Evolutionary conservation across 257 asterid genomes (phyloP), one percentile per base, ranked within the genome.

Genomic region (Solanum tacnaense): DNA sequence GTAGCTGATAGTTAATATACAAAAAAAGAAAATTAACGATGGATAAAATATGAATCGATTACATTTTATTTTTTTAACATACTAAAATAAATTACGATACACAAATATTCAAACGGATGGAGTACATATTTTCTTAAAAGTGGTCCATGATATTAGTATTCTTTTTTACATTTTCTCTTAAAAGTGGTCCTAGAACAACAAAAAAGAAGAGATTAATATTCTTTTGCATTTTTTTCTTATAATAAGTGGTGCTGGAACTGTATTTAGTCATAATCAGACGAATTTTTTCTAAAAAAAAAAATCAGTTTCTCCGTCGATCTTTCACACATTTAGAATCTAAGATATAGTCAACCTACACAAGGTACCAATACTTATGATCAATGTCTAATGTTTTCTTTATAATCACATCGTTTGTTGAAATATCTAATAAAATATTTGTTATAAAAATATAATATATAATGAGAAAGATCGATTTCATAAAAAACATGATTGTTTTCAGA

Each of bases 341-440:
- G 52, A 87, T 79, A 85, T 88, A 89, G 88, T 89, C 92, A 86
- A 87, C 75, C 58, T 88, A 87, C 60, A 85, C 76, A 84, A 84
- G 85, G 20, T 25, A 16, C 68, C 93, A 94, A 92, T 94, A 9
- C 92, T 91, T 91, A 94, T 11, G 21, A 39, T n/a, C 56, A 86
- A 79, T 35, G 27, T 79, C 39, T 39, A 84, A 5, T n/a, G 5
- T 20, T 67, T 5, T 67, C 13, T 67, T 65, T n/a, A 62, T 60
- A 60, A 62, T 62, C 15, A 25, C 72, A 11, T 65, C 7, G 1
- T 62, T 23, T 62, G 7, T 62, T 62, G 3, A 23, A 13, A 23
- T 62, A 62, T 23, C 5, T 15, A 49, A 49, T 15, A 49, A 41
- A 23, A 9, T 60, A 23, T 9, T 41, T 60, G 0, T 9, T 23